Evolutionary conservation across 1,284 basidiomycete species (phyloP).

Genomic region (Fomitopsis betulina): DNA sequence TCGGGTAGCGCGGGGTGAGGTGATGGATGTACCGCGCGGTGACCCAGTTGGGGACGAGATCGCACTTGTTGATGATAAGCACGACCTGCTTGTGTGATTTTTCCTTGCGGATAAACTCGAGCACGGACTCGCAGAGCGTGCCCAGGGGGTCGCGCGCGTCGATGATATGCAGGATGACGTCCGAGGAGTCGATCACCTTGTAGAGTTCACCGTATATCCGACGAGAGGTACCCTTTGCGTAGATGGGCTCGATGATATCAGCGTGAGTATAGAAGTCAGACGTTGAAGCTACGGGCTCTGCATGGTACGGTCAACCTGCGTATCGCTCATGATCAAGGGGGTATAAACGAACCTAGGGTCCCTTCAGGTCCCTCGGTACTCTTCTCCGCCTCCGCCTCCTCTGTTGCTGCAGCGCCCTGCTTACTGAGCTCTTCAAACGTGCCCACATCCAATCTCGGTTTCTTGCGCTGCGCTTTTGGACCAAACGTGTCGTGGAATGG

Average conservation of each 20-base stretch:
- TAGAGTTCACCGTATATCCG: slow-evolving; percentile 98
- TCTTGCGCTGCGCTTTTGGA: slow-evolving; percentile 89
- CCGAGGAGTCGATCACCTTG: slow-evolving; percentile 99
- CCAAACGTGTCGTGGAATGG: slow-evolving; percentile 92
- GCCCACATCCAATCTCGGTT: slow-evolving; percentile 78
- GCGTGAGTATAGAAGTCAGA: slow-evolving; percentile 58
- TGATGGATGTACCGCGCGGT: slow-evolving; percentile 97
- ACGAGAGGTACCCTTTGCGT: slow-evolving; percentile 88
- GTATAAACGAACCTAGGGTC: slow-evolving; percentile 35
- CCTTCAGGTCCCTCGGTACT: slow-evolving; percentile 31
- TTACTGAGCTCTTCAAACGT: slow-evolving; percentile 86
- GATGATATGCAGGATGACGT: slow-evolving; percentile 94
- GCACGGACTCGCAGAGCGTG: slow-evolving; percentile 94
- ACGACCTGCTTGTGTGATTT: slow-evolving; percentile 98
- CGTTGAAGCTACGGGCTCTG: slow-evolving; percentile 33
- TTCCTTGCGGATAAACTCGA: slow-evolving; percentile 93
- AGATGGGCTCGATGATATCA: slow-evolving; percentile 82
- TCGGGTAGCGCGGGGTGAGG: slow-evolving; percentile 91
- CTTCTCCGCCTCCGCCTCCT: slow-evolving; percentile 39
- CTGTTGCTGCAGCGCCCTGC: slow-evolving; percentile 44
- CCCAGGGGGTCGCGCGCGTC: slow-evolving; percentile 96
- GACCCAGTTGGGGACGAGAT: slow-evolving; percentile 98
- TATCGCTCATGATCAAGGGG: background rate
- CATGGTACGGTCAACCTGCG: background rate
- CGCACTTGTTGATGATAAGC: slow-evolving; percentile 97